Conservation (phyloP, 2,329 filamentous ascomycete species). For the Fusarium goolgardi region DNA sequence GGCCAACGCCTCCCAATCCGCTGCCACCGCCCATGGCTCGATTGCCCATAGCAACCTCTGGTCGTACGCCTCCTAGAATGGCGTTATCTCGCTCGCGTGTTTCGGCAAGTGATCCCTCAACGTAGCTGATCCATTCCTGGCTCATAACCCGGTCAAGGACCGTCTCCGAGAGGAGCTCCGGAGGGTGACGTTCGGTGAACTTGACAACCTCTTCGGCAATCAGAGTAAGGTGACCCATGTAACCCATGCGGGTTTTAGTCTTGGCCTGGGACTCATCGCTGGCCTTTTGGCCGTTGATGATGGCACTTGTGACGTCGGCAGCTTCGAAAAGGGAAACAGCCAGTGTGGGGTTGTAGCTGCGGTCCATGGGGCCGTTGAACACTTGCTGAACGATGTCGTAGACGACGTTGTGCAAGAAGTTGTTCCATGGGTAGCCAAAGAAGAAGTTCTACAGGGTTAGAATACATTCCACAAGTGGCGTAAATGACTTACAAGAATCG, state of each 20-base stretch:
- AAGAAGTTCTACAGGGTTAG: slow-evolving; percentile 81
- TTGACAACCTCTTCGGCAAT: slow-evolving; percentile 99
- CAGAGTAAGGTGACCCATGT: slow-evolving; percentile 97
- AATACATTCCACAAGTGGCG: neutral
- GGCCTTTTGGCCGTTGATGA: slow-evolving; percentile 87
- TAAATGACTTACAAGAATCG: slow-evolving; percentile 78
- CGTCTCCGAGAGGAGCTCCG: slow-evolving; percentile 83
- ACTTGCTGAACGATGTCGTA: slow-evolving; percentile 99
- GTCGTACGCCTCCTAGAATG: slow-evolving; percentile 94
- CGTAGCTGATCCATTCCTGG: slow-evolving; percentile 92
- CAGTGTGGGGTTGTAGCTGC: slow-evolving; percentile 88
- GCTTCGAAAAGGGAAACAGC: slow-evolving; percentile 94
- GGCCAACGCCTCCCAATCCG: slow-evolving; percentile 61
- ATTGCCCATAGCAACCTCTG: slow-evolving; percentile 87
- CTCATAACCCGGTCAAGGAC: slow-evolving; percentile 92
- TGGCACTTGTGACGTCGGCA: slow-evolving; percentile 88
- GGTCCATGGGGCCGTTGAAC: slow-evolving; percentile 98
- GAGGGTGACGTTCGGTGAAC: slow-evolving; percentile 93
- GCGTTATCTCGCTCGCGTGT: slow-evolving; percentile 97
- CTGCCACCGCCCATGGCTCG: slow-evolving; percentile 67
- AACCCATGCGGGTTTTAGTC: slow-evolving; percentile 91
- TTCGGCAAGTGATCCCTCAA: slow-evolving; percentile 91
- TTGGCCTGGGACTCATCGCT: slow-evolving; percentile 88
- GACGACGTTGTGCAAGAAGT: slow-evolving; percentile 98
- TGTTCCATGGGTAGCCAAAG: slow-evolving; percentile 99